Evolutionary conservation across 306 rosid species (phyloP).

Genomic region (Chamaecrista fasciculata): DNA sequence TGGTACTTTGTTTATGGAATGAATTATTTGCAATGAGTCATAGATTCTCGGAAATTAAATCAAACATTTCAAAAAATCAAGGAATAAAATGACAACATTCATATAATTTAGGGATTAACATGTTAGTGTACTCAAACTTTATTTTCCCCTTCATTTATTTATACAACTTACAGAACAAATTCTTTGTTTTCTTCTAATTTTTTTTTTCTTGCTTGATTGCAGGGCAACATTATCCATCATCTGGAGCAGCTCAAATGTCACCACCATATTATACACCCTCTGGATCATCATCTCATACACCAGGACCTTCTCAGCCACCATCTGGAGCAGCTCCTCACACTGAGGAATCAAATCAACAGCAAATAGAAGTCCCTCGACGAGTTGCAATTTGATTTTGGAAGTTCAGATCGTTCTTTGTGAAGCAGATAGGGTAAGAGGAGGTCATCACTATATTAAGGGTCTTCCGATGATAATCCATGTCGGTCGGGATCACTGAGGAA

Average conservation of each 20-base stretch:
- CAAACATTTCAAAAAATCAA: no score
- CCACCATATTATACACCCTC: constrained; percentile 21
- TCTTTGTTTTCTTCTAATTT: not conserved
- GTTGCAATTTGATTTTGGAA: constrained; percentile 43
- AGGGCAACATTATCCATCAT: constrained; percentile 22
- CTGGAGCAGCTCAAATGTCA: constrained; percentile 32
- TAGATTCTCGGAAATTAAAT: no score
- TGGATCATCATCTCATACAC: constrained; percentile 32
- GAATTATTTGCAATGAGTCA: no score
- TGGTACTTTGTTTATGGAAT: no score
- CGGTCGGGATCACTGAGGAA: constrained; percentile 1
- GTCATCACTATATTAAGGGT: constrained; percentile 15
- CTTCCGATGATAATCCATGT: constrained; percentile 11
- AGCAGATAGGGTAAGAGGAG: constrained; percentile 14
- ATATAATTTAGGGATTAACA: no score
- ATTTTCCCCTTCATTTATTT: not conserved
- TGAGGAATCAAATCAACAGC: constrained; percentile 39
- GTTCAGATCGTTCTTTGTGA: constrained; percentile 22
- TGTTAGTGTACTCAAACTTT: no score
- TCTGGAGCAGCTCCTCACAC: constrained; percentile 34
- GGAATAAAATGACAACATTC: no score
- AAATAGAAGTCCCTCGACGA: constrained; percentile 42
- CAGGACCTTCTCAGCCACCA: constrained; percentile 31
- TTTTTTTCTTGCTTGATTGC: constrained; percentile 15
- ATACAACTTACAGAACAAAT: no score